Evolutionary conservation across 345 rosid species (phyloP).

Genomic region (Corchorus olitorius): DNA sequence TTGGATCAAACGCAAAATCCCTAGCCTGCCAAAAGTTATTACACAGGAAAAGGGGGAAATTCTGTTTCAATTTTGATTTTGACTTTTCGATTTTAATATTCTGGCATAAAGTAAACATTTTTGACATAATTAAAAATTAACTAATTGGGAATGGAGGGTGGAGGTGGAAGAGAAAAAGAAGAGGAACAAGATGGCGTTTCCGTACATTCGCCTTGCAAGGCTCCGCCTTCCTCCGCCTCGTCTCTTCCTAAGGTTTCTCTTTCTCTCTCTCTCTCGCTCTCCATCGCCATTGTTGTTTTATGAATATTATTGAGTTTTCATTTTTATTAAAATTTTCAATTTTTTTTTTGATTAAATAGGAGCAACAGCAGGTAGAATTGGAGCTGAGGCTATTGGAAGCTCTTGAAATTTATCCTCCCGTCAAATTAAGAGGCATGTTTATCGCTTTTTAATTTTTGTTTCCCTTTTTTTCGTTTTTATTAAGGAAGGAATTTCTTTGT

Average conservation of each 20-base stretch:
- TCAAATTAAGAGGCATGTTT: conserved; percentile 68
- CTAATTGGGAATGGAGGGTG: conserved; percentile 34
- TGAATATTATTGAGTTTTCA: background rate
- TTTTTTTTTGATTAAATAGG: conserved; percentile 41
- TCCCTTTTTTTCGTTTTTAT: background rate
- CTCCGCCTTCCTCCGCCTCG: conserved; percentile 93
- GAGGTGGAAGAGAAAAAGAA: conserved; percentile 47
- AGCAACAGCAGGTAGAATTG: conserved; percentile 92
- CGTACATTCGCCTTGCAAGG: conserved; percentile 93
- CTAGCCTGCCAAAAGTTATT: background rate
- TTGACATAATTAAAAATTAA: background rate
- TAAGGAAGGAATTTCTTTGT: background rate
- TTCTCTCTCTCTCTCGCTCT: conserved; percentile 6
- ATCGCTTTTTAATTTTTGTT: background rate
- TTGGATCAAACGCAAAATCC: conserved; percentile 21
- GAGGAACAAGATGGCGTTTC: conserved; percentile 93
- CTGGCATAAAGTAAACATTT: background rate
- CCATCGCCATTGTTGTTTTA: background rate
- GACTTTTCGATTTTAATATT: no score
- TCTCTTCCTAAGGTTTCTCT: conserved; percentile 80
- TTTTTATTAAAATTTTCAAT: background rate
- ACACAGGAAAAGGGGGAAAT: no score
- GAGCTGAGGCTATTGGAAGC: conserved; percentile 93
- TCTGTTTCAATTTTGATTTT: background rate
- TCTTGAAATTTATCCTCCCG: conserved; percentile 88